phyloP scores from a whole-genome alignment of 345 rosid species.

The Ailanthus altissimus region DNA sequence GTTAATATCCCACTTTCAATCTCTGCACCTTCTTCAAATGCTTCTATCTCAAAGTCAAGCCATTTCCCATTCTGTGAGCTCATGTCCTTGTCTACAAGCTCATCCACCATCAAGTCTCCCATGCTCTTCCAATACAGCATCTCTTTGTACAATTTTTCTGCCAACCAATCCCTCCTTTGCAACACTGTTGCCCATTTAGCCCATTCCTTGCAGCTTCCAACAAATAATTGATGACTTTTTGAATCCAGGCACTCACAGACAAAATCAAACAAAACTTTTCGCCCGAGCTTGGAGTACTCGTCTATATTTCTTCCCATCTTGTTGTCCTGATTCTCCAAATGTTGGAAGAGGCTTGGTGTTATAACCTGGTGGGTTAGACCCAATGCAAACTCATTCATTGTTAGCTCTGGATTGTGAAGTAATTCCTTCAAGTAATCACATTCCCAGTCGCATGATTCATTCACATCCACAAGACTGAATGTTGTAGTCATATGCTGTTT shows the following conservation, averaged over 20 bases:
- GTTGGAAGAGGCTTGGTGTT: conserved; percentile 45
- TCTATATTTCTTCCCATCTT: conserved; percentile 32
- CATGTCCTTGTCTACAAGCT: conserved; percentile 82
- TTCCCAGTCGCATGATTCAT: conserved; percentile 53
- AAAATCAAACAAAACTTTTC: conserved; percentile 60
- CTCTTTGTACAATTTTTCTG: conserved; percentile 60
- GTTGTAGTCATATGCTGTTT: conserved; percentile 21
- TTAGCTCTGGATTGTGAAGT: conserved; percentile 43
- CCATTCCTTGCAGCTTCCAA: conserved; percentile 56
- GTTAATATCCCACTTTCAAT: conserved; percentile 62
- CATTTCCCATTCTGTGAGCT: conserved; percentile 60
- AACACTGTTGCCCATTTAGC: conserved; percentile 35
- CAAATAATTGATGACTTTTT: conserved; percentile 34
- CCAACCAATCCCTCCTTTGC: conserved; percentile 49
- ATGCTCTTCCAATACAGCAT: conserved; percentile 50
- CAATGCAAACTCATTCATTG: conserved; percentile 43
- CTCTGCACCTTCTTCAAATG: conserved; percentile 62
- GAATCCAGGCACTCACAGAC: conserved; percentile 49
- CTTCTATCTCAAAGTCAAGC: conserved; percentile 67
- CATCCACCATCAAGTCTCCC: conserved; percentile 77
- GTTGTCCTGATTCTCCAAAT: conserved; percentile 43
- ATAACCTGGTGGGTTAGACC: conserved; percentile 42
- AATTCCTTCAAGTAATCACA: conserved; percentile 50
- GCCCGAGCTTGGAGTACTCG: conserved; percentile 41
- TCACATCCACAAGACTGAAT: conserved; percentile 26